Percentiles rank a stretch among this genome's conserved stretches.
These are phyloP conservation scores for Neoscytalidium dimidiatum DNA, from an alignment of 2,329 filamentous ascomycete species.

Conservation along the genomic window DNA sequence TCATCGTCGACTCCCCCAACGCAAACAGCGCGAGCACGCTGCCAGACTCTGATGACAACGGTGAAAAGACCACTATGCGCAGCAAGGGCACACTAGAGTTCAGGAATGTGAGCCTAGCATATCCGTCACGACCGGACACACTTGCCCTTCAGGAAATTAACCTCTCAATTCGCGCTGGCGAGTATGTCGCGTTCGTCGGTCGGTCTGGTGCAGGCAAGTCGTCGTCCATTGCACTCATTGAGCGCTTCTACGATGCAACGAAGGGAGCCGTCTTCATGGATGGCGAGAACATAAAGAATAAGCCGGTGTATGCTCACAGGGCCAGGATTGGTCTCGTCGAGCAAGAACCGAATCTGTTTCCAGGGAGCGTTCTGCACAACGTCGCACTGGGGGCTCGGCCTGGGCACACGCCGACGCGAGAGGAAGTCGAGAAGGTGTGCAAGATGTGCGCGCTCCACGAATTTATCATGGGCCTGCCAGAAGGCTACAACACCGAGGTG, in stretches of 20 bases:
- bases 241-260: slow-evolving; percentile 48
- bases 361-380: slow-evolving; percentile 47
- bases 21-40: not conserved
- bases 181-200: slow-evolving; percentile 45
- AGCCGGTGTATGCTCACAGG: slow-evolving; percentile 39
- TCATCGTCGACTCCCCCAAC: slow-evolving; percentile 28
- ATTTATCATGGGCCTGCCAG: slow-evolving; percentile 49
- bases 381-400: slow-evolving; percentile 42
- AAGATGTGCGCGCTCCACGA: slow-evolving; percentile 48
- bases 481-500: slow-evolving; percentile 50
- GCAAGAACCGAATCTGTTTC: slow-evolving; percentile 50
- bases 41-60: slow-evolving; percentile 24
- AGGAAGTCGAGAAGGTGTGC: slow-evolving; percentile 38
- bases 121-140: slow-evolving; percentile 33
- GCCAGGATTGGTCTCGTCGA: slow-evolving; percentile 45
- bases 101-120: slow-evolving; percentile 34
- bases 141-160: slow-evolving; percentile 40
- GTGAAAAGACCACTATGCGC: slow-evolving; percentile 42
- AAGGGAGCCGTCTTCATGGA: slow-evolving; percentile 43
- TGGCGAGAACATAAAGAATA: slow-evolving; percentile 42
- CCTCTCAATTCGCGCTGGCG: slow-evolving; percentile 39
- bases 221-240: slow-evolving; percentile 48
- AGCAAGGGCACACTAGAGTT: slow-evolving; percentile 34
- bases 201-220: slow-evolving; percentile 50
- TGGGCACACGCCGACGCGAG: slow-evolving; percentile 27